Percentiles rank a stretch among this genome's conserved stretches.
phyloP scores from a whole-genome alignment of 2,329 filamentous ascomycete genomes.

The Trichoderma sp. region DNA sequence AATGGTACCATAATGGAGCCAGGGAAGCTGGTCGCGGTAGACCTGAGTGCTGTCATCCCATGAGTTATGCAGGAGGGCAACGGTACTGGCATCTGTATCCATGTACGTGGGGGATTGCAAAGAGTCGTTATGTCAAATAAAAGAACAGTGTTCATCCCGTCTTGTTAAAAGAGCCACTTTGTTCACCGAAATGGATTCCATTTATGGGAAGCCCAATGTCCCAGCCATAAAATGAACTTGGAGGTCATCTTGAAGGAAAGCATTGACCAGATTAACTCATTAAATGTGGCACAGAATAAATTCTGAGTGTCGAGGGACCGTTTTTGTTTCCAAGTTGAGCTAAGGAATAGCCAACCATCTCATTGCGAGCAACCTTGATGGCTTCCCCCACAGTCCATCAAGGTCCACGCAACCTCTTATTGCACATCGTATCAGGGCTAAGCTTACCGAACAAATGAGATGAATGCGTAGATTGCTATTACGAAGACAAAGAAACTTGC shows the following conservation, averaged over 20 bases:
- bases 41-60: neutral
- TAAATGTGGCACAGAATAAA: neutral
- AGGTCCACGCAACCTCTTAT: neutral
- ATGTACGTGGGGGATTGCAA: neutral
- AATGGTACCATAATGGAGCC: neutral
- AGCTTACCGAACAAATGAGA: too few species aligned
- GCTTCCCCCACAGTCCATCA: constrained; percentile 1
- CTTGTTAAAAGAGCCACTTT: neutral
- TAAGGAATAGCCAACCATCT: neutral
- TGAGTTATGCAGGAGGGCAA: neutral
- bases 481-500: neutral
- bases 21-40: neutral
- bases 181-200: neutral
- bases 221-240: neutral
- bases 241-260: neutral
- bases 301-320: neutral
- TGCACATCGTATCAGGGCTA: neutral
- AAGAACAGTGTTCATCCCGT: neutral
- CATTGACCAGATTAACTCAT: neutral
- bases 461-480: neutral
- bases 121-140: neutral
- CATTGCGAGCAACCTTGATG: constrained; percentile 6
- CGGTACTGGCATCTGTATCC: neutral
- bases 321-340: neutral
- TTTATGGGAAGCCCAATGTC: neutral